phyloP scores from a whole-genome alignment of 2,329 filamentous ascomycete species.

The Sporothrix curviconia region DNA sequence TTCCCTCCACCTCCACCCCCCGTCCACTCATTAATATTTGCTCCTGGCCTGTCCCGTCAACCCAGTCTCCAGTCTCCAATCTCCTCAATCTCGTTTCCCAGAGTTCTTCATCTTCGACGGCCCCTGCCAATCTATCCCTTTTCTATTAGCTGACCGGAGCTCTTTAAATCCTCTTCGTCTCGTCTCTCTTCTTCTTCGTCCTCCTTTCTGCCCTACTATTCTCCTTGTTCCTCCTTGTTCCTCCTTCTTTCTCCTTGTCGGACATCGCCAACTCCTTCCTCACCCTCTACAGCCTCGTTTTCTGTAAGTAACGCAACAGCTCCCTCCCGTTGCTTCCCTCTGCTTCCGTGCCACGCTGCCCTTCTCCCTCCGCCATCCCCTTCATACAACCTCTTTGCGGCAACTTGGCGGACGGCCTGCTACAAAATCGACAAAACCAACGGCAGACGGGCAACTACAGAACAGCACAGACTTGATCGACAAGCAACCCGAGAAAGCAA shows the following conservation, averaged over 20 bases:
- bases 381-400: neutral
- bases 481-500: neutral
- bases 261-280: neutral
- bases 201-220: neutral
- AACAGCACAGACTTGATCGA: neutral
- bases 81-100: constrained; percentile 7
- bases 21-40: neutral
- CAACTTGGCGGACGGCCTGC: neutral
- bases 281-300: neutral
- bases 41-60: constrained; percentile 1
- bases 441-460: neutral
- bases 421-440: neutral
- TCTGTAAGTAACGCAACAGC: neutral
- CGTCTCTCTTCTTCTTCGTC: neutral
- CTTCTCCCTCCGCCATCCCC: neutral
- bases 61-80: neutral
- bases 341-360: neutral
- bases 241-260: neutral
- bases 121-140: neutral
- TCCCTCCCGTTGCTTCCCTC: neutral
- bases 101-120: neutral
- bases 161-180: neutral
- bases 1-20: neutral
- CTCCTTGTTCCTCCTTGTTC: neutral
- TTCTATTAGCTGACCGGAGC: constrained; percentile 5